phyloP scores from a whole-genome alignment of 2,329 filamentous ascomycete genomes.

The Didymella arachidicola region DNA sequence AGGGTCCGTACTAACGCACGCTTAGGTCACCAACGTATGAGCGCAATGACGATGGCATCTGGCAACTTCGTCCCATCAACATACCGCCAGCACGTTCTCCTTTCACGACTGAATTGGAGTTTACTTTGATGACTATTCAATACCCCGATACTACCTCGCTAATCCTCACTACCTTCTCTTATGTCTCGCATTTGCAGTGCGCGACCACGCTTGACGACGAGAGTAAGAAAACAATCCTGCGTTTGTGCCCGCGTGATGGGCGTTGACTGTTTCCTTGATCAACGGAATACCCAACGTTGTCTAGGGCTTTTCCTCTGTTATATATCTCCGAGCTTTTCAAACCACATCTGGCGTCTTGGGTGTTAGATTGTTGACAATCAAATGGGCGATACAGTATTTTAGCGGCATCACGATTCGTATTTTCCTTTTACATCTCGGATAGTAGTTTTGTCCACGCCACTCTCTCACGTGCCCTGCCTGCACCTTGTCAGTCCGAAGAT shows the following conservation, averaged over 20 bases:
- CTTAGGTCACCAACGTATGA: slow-evolving; percentile 50
- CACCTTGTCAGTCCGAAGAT: background rate
- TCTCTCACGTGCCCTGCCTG: slow-evolving; percentile 16
- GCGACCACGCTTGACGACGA: slow-evolving; percentile 41
- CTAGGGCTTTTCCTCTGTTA: slow-evolving; percentile 30
- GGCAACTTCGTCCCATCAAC: slow-evolving; percentile 17
- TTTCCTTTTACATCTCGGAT: slow-evolving; percentile 14
- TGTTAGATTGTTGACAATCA: slow-evolving; percentile 28
- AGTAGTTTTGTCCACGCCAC: slow-evolving; percentile 23
- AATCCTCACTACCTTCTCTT: slow-evolving; percentile 27
- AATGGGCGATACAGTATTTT: slow-evolving; percentile 24
- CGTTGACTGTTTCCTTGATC: slow-evolving; percentile 20
- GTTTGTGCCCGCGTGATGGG: slow-evolving; percentile 26
- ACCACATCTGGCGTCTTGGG: slow-evolving; percentile 22
- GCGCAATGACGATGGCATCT: slow-evolving; percentile 24
- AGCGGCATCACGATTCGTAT: slow-evolving; percentile 22
- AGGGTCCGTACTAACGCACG: slow-evolving; percentile 24
- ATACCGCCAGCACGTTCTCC: slow-evolving; percentile 19
- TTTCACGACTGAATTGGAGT: slow-evolving; percentile 23
- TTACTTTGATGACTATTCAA: slow-evolving; percentile 24
- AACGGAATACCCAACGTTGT: slow-evolving; percentile 13
- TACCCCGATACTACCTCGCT: slow-evolving; percentile 29
- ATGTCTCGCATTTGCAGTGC: slow-evolving; percentile 30
- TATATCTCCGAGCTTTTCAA: slow-evolving; percentile 30
- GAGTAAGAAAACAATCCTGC: slow-evolving; percentile 35